These are phyloP conservation scores for Solanum chilense DNA, from an alignment of 257 asterid species.

Conservation along the genomic window DNA sequence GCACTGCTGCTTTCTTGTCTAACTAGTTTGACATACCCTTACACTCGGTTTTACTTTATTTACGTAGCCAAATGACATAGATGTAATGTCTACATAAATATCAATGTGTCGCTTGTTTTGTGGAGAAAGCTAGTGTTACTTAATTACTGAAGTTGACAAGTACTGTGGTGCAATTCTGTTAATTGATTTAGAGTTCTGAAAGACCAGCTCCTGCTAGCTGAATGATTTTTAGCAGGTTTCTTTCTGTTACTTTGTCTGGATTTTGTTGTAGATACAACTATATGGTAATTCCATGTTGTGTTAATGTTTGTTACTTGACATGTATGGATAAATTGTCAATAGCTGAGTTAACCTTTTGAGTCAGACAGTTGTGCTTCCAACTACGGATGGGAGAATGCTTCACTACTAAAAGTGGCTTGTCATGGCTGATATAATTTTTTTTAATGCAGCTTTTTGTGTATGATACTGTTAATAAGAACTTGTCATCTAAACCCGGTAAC, in stretches of 20 bases:
- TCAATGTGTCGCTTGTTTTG: not conserved
- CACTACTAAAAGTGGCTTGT: not conserved
- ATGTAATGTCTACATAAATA: not conserved
- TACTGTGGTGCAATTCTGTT: not conserved
- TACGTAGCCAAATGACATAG: not conserved
- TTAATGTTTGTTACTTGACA: not conserved
- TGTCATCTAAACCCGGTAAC: slow-evolving; percentile 63
- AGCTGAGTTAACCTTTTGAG: not conserved
- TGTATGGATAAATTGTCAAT: not conserved
- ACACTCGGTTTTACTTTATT: not conserved
- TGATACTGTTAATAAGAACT: slow-evolving; percentile 76
- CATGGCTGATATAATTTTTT: not conserved
- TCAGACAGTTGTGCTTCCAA: not conserved
- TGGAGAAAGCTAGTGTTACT: not conserved
- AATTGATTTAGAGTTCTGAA: not conserved
- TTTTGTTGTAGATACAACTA: not conserved
- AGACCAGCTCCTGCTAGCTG: not conserved
- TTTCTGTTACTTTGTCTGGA: not conserved
- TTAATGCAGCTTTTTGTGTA: slow-evolving; percentile 62
- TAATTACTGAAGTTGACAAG: not conserved
- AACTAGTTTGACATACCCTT: not conserved
- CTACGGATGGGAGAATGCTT: not conserved
- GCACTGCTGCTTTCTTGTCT: not conserved
- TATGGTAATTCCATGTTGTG: not conserved
- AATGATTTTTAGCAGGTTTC: not conserved